Base-by-base conservation (phyloP, 805 yeast genomes). In the Starmera amethionina region DNA sequence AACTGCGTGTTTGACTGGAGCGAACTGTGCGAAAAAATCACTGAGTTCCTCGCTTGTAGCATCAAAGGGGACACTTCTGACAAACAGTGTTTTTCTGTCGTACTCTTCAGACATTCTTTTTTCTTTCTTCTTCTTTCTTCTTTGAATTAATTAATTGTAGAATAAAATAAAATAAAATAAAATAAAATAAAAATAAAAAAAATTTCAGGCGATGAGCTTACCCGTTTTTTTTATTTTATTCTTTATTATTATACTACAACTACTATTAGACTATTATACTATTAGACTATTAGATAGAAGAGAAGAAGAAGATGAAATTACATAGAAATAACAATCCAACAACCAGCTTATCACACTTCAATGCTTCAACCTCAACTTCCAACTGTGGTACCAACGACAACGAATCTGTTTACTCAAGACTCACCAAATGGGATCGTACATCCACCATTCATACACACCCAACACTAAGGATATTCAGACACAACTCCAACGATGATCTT, bases 1-100 rank as follows among this genome's bases (percentile, higher is more conserved):
- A 35, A 88, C 89, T 2, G 97, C 95, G 62, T 93, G 98, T 62
- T 82, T 88, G 11, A 90, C 94, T 7, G 98, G 98, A 5, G 86
- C 90, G 64, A 88, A 82, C 47, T 87, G 87, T 2, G 97, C 82
- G 56, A 93, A 93, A 60, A 72, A 88, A 49, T 83, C 85, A 1
- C 90, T 72, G 34, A 93, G 69, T 51, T 86, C 79, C 44, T 87
- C 96, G 18, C 80, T 75, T 1, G 94, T 82, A 8, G 88, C 94
- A 33, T 75, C 79, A 44, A 68, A 67, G 2, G 97, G 97, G 30
- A 90, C 69, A 4, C 89, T 73, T 48, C 97, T 75, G 34, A 93
- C 94, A 59, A 93, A 93, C 31, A 93, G 67, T 18, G 95, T 83
- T 54, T 65, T 63, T 46, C 51, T 52, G 46, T 69, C 73, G 11